These are phyloP conservation scores for Boletus rex-veris DNA, from an alignment of 768 basidiomycete genomes.

Conservation along the genomic window DNA sequence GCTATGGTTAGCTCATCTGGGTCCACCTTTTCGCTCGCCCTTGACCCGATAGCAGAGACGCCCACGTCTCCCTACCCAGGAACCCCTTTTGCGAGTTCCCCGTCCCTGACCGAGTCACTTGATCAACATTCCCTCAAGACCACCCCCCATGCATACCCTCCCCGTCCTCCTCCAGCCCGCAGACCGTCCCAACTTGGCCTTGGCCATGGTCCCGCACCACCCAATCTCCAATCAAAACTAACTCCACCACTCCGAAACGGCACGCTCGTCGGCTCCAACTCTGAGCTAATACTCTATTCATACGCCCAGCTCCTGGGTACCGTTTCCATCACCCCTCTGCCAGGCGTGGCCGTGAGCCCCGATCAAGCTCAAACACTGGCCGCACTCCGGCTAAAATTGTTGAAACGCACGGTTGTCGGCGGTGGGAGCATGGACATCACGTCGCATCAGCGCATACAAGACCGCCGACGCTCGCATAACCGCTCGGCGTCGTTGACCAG, in stretches of 20 bases:
- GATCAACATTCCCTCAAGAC: constrained; percentile 21
- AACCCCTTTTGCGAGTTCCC: constrained; percentile 32
- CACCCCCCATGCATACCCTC: constrained; percentile 36
- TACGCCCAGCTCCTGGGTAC: constrained; percentile 79
- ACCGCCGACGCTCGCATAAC: constrained; percentile 37
- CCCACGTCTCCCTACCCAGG: constrained; percentile 37
- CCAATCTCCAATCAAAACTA: constrained; percentile 14
- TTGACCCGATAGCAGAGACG: constrained; percentile 48
- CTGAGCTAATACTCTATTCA: constrained; percentile 77
- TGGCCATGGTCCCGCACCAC: constrained; percentile 41
- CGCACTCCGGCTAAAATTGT: constrained; percentile 47
- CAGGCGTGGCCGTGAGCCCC: constrained; percentile 37
- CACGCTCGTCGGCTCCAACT: constrained; percentile 46
- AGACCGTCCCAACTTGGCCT: constrained; percentile 43
- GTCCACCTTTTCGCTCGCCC: constrained; percentile 45
- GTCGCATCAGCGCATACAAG: constrained; percentile 29
- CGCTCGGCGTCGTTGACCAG: constrained; percentile 52
- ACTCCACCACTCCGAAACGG: constrained; percentile 35
- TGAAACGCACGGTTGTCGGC: constrained; percentile 42
- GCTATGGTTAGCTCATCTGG: constrained; percentile 38
- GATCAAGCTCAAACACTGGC: constrained; percentile 47
- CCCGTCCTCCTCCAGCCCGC: constrained; percentile 20
- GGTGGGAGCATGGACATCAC: constrained; percentile 83
- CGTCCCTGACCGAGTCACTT: constrained; percentile 28
- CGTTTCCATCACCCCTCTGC: constrained; percentile 51